These are phyloP conservation scores for Nothophaeocryptopus gaeumannii DNA, from an alignment of 2,329 filamentous ascomycete species.

Conservation along the genomic window DNA sequence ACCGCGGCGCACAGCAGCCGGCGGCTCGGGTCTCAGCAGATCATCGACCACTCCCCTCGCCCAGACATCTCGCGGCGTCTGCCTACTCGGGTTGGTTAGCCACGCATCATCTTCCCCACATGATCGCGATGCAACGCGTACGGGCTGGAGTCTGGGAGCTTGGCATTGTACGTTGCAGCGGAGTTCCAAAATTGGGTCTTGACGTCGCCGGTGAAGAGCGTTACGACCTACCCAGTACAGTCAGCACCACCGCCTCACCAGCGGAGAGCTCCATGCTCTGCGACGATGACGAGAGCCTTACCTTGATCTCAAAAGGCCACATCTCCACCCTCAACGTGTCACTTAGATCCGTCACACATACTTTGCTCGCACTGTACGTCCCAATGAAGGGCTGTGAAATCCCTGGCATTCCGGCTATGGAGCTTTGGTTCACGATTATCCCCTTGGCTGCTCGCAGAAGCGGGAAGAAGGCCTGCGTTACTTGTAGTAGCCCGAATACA, in stretches of 20 bases:
- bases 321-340: conserved; percentile 25
- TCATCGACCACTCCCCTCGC: conserved; percentile 19
- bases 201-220: conserved; percentile 2
- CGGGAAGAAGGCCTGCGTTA: conserved; percentile 32
- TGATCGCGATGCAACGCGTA: too few relatives aligned
- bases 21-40: conserved; percentile 14
- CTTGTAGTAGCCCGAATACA: conserved; percentile 31
- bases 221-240: conserved; percentile 16
- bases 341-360: conserved; percentile 18
- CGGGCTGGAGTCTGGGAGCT: too few relatives aligned
- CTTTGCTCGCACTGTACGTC: conserved; percentile 32
- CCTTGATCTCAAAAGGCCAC: conserved; percentile 22
- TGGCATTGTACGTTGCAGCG: too few relatives aligned
- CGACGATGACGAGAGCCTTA: too few relatives aligned
- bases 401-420: conserved; percentile 26
- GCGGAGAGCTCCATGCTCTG: too few relatives aligned
- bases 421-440: conserved; percentile 40
- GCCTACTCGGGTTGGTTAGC: neutral
- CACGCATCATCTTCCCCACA: too few relatives aligned
- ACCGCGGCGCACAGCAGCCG: conserved; percentile 14
- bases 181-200: conserved; percentile 2
- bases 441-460: conserved; percentile 39
- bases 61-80: conserved; percentile 8
- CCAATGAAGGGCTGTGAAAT: conserved; percentile 31
- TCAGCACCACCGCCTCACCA: too few relatives aligned